A percentile compares a stretch with the other conserved stretches of the same genome.
phyloP scores from a whole-genome alignment of 148 eudicot genomes.

The Fagopyrum esculentum region DNA sequence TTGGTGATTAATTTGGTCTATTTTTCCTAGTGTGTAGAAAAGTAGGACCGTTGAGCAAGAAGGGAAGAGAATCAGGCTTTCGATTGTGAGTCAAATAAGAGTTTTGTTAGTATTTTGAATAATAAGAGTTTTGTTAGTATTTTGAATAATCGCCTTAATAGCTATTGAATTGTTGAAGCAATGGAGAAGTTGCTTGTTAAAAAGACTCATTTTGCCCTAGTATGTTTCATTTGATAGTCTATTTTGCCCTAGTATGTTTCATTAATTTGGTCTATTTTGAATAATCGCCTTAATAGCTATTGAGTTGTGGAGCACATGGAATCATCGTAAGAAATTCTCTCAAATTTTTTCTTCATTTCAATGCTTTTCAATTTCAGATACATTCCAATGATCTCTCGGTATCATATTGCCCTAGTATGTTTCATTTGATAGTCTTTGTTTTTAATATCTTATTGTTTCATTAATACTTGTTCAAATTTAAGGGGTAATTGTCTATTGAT shows the following conservation, averaged over 20 bases:
- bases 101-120: background rate
- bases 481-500: no score
- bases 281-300: no score
- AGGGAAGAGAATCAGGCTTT: slow-evolving; percentile 77
- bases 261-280: no score
- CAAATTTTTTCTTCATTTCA: background rate
- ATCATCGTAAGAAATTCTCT: slow-evolving; percentile 58
- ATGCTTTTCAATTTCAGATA: slow-evolving; percentile 5
- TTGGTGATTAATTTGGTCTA: background rate
- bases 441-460: no score
- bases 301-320: slow-evolving; percentile 76
- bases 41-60: slow-evolving; percentile 87
- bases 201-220: background rate
- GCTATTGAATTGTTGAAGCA: background rate
- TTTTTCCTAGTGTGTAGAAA: slow-evolving; percentile 42
- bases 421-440: no score
- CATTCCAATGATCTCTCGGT: background rate
- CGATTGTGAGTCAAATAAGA: slow-evolving; percentile 59
- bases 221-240: slow-evolving; percentile 10
- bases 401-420: background rate
- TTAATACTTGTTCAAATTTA: no score
- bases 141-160: background rate
- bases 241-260: background rate
- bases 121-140: background rate
- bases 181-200: background rate